These are phyloP conservation scores for Aspergillus sp. DNA, from an alignment of 2,329 filamentous ascomycete genomes.

Conservation along the genomic window DNA sequence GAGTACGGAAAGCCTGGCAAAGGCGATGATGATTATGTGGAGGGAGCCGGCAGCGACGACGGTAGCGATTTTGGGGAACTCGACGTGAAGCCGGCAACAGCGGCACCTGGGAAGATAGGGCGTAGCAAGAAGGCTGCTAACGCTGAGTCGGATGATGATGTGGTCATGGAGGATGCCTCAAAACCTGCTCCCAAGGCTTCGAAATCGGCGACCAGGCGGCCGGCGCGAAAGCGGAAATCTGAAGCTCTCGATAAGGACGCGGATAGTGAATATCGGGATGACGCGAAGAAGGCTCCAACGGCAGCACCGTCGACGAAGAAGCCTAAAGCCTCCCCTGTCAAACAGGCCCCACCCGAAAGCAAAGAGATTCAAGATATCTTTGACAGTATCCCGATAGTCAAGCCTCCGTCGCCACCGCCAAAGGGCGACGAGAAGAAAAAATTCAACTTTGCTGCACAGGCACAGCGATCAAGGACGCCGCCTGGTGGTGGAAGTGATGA, in stretches of 20 bases:
- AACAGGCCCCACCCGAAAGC: slow-evolving; percentile 58
- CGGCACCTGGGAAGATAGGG: slow-evolving; percentile 38
- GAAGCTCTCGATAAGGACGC: slow-evolving; percentile 45
- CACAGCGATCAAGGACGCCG: slow-evolving; percentile 53
- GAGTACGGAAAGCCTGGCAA: slow-evolving; percentile 59
- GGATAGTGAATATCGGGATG: slow-evolving; percentile 49
- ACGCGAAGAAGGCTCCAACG: slow-evolving; percentile 48
- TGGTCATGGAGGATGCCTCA: slow-evolving; percentile 47
- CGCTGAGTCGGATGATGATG: slow-evolving; percentile 36
- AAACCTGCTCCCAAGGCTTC: slow-evolving; percentile 40
- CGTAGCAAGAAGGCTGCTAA: slow-evolving; percentile 26
- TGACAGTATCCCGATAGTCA: slow-evolving; percentile 74
- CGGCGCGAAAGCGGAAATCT: slow-evolving; percentile 50
- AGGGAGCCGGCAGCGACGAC: slow-evolving; percentile 43
- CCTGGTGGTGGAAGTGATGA: slow-evolving; percentile 58
- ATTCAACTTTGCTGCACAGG: slow-evolving; percentile 66
- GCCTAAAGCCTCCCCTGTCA: slow-evolving; percentile 55
- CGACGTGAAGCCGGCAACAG: slow-evolving; percentile 52
- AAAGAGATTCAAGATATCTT: slow-evolving; percentile 73
- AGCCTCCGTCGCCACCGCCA: slow-evolving; percentile 73
- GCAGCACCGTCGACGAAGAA: slow-evolving; percentile 31
- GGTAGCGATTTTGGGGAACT: slow-evolving; percentile 59
- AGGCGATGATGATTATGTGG: slow-evolving; percentile 60
- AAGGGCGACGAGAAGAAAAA: slow-evolving; percentile 59
- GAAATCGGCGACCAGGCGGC: slow-evolving; percentile 31